Conservation (phyloP, 306 rosid genomes). For the Erythrophleum fordii region DNA sequence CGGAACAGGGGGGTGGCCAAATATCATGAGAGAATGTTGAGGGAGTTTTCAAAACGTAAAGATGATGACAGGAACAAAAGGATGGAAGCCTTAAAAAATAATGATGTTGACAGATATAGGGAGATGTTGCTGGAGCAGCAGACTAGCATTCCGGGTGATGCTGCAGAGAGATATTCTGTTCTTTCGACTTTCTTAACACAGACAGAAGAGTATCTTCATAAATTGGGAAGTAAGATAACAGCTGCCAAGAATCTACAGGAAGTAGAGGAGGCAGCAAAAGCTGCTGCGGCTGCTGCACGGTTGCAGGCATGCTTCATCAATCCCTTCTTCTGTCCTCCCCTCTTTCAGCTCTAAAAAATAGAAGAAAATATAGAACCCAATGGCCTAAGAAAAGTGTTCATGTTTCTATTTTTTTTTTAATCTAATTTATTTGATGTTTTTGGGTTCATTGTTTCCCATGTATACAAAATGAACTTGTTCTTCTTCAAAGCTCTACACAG, state of each 20-base stretch:
- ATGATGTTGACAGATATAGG: slow-evolving; percentile 98
- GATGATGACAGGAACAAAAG: slow-evolving; percentile 91
- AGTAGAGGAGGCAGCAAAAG: slow-evolving; percentile 88
- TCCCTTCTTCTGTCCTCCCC: not conserved
- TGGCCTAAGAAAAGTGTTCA: slow-evolving; percentile 14
- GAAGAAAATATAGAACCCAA: not conserved
- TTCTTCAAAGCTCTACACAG: not conserved
- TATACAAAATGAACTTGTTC: slow-evolving; percentile 20
- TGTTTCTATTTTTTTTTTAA: slow-evolving; percentile 1
- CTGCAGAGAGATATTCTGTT: slow-evolving; percentile 97
- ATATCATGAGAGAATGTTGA: slow-evolving; percentile 93
- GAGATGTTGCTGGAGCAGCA: slow-evolving; percentile 99
- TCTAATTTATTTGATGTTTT: slow-evolving; percentile 19
- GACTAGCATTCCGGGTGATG: slow-evolving; percentile 88
- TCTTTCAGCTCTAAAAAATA: not conserved
- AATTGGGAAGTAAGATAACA: slow-evolving; percentile 92
- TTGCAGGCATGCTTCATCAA: slow-evolving; percentile 70
- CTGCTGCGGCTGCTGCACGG: slow-evolving; percentile 92
- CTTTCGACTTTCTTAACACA: slow-evolving; percentile 87
- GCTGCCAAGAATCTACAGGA: slow-evolving; percentile 94
- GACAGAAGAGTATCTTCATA: slow-evolving; percentile 97
- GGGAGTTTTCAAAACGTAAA: slow-evolving; percentile 91
- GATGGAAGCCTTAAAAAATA: slow-evolving; percentile 96
- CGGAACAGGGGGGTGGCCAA: slow-evolving; percentile 98
- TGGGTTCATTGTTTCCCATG: slow-evolving; percentile 29